Evolutionary conservation across 257 asterid genomes (phyloP), one percentile per base, ranked within the genome.

Genomic region (Datura wrightii): DNA sequence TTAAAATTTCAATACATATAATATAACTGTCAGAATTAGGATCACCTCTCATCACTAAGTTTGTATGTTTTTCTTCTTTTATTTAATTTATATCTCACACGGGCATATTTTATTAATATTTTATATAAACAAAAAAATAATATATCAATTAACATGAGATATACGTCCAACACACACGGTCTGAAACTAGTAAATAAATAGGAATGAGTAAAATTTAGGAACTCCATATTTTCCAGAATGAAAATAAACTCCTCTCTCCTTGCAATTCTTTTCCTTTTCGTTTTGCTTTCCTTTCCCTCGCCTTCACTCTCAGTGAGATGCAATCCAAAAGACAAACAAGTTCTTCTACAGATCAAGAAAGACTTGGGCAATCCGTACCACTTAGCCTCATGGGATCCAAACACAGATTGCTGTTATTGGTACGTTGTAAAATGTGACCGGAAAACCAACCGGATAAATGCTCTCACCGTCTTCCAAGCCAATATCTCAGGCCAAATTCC

Each of bases 351-450:
- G 63, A 90, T 94, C 90, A 92, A 92, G 86, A 63, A 88, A 44
- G 92, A 84, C 66, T 81, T 93, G 9, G 83, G 87, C 85, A 90
- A 89, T n/a, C 93, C 94, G 44, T 87, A 89, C 85, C 85, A 54
- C 10, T 60, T 92, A 19, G 87, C 90, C 86, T 86, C 98, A 0
- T 94, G 95, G 94, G 55, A 87, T 18, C 90, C 95, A 2, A 46
- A 89, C 2, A 55, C 84, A 56, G 95, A 92, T 19, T 94, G 98
- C 82, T 94, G 98, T 67, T 31, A 80, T 0, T 92, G 98, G 97
- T 79, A 85, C 24, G 79, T 24, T 0, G 84, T 91, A 10, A 8
- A 82, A 2, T 93, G 98, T 85, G 91, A 90, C 82, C 76, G 34
- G n/a, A 85, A 66, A 3, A 89, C 92, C 48, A 88, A 91, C 80